Evolutionary conservation across 2,329 filamentous ascomycete genomes (phyloP).

Genomic region (Ceratocystis papillata): DNA sequence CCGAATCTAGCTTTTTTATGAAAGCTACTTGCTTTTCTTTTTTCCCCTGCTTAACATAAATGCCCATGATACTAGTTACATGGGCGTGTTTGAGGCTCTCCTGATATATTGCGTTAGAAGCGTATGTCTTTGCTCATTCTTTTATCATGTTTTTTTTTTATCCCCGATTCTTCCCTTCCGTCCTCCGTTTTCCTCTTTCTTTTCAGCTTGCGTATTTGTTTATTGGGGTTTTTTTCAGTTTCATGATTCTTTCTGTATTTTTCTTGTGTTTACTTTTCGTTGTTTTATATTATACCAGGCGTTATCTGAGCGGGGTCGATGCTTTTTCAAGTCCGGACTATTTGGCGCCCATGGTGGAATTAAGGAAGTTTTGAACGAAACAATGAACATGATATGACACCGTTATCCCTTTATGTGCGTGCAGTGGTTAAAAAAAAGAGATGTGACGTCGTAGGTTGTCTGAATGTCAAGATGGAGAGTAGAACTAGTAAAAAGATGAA

Average conservation of each 20-base stretch:
- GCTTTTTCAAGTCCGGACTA: background rate
- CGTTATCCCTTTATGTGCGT: background rate
- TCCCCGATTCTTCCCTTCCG: too few species aligned
- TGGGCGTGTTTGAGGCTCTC: too few species aligned
- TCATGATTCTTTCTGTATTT: background rate
- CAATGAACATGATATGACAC: background rate
- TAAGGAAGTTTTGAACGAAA: background rate
- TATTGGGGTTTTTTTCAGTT: too few species aligned
- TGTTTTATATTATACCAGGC: conserved; percentile 16
- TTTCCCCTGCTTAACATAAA: too few species aligned
- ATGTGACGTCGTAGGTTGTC: background rate
- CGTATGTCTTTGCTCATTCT: too few species aligned
- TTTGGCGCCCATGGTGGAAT: background rate
- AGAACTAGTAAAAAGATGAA: conserved; percentile 13
- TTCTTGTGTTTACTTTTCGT: background rate
- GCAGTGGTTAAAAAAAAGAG: background rate
- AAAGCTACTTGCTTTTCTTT: too few species aligned
- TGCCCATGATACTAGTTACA: too few species aligned
- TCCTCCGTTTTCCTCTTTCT: too few species aligned
- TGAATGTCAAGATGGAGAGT: background rate
- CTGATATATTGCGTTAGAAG: too few species aligned
- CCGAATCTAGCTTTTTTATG: too few species aligned
- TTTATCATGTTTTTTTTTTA: too few species aligned
- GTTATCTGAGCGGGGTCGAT: background rate
- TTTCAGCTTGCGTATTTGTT: too few species aligned